These are phyloP conservation scores for Sphaerostilbella broomeana DNA, from an alignment of 2,329 filamentous ascomycete species.

Conservation along the genomic window DNA sequence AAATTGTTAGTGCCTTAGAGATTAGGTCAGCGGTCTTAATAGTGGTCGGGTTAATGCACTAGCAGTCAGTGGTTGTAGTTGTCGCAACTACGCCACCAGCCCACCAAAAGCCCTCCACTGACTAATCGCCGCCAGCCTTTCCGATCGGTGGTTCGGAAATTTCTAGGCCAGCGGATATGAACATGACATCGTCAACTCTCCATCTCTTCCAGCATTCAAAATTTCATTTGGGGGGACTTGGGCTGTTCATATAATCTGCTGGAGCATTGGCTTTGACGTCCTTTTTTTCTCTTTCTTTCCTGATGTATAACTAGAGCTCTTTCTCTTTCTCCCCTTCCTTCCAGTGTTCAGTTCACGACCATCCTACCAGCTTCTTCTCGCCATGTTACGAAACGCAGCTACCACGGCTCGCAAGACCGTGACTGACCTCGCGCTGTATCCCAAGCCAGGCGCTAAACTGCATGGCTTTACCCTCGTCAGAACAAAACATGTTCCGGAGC, in stretches of 20 bases:
- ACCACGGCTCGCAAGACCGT: constrained; percentile 55
- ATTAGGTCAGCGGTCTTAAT: constrained; percentile 10
- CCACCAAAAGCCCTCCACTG: not conserved
- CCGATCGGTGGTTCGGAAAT: not conserved
- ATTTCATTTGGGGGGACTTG: too few relatives aligned
- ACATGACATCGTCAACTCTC: not conserved
- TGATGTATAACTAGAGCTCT: constrained; percentile 9
- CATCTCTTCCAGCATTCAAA: not conserved
- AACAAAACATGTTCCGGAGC: constrained; percentile 86
- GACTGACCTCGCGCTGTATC: constrained; percentile 68
- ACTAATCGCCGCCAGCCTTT: constrained; percentile 3
- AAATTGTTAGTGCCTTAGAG: constrained; percentile 14
- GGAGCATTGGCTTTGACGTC: too few relatives aligned
- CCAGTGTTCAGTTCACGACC: not conserved
- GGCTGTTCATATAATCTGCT: too few relatives aligned
- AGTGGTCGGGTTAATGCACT: constrained; percentile 11
- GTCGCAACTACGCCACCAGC: not conserved
- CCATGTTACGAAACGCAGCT: constrained; percentile 48
- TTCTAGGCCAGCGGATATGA: constrained; percentile 3
- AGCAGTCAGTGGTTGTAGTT: constrained; percentile 1
- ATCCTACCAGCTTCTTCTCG: constrained; percentile 9
- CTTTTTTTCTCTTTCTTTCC: not conserved
- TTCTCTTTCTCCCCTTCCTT: not conserved
- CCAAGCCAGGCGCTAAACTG: constrained; percentile 74
- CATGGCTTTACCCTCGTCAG: constrained; percentile 90